phyloP scores from a whole-genome alignment of 169 alveolate genomes.

The Amoebophrya sp. region DNA sequence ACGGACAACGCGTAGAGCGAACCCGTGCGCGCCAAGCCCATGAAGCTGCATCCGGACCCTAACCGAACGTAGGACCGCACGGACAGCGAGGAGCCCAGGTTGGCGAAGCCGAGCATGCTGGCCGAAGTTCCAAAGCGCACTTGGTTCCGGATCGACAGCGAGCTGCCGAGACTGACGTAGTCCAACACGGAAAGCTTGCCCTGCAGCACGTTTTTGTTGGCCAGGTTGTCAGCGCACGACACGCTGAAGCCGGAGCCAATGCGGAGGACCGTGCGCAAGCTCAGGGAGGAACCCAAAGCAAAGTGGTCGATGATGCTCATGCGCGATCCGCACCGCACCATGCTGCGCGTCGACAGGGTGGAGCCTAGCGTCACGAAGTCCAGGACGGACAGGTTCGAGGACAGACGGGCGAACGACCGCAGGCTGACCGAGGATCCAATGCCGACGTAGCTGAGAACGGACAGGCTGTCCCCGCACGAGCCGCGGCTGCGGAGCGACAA shows the following conservation, averaged over 20 bases:
- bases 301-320: neutral
- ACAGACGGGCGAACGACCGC: neutral
- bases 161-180: neutral
- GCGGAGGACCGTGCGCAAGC: neutral
- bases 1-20: neutral
- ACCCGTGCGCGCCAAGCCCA: conserved; percentile 26
- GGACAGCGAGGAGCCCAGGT: neutral
- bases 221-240: neutral
- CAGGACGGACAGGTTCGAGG: neutral
- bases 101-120: neutral
- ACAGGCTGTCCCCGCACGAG: neutral
- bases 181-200: neutral
- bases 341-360: neutral
- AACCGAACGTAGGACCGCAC: neutral
- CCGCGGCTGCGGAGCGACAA: neutral
- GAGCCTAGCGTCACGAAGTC: neutral
- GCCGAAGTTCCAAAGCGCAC: neutral
- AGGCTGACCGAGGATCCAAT: neutral
- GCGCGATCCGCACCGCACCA: neutral
- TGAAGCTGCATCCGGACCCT: neutral
- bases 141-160: neutral
- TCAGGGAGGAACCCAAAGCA: conserved; percentile 21
- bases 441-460: neutral
- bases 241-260: neutral
- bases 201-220: neutral